These are phyloP conservation scores for Cardamine resedifolia DNA, from an alignment of 345 rosid genomes.

Conservation along the genomic window DNA sequence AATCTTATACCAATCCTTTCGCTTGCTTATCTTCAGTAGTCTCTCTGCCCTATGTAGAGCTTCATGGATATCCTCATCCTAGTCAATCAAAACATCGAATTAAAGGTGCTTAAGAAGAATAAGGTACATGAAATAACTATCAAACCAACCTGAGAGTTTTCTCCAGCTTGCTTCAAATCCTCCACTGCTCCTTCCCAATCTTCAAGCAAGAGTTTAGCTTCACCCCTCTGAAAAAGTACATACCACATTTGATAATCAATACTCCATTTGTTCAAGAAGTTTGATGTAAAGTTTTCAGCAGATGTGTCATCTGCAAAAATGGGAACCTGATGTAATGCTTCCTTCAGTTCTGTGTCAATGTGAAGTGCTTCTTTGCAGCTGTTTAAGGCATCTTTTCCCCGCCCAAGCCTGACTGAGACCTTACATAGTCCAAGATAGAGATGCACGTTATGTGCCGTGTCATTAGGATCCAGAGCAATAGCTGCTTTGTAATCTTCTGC, in stretches of 20 bases:
- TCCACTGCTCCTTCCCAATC: slow-evolving; percentile 99
- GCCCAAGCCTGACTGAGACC: slow-evolving; percentile 84
- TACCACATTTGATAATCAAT: background rate
- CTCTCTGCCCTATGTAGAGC: slow-evolving; percentile 84
- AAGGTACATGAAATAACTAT: background rate
- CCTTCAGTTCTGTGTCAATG: slow-evolving; percentile 72
- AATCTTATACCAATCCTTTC: slow-evolving; percentile 96
- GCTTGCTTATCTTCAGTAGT: slow-evolving; percentile 89
- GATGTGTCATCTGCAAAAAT: background rate
- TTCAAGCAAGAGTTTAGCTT: slow-evolving; percentile 89
- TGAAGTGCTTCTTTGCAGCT: slow-evolving; percentile 80
- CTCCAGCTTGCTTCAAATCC: slow-evolving; percentile 82
- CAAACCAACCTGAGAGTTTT: slow-evolving; percentile 70
- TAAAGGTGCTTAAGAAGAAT: background rate
- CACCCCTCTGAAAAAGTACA: slow-evolving; percentile 61
- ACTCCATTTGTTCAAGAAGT: background rate
- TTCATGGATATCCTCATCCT: slow-evolving; percentile 86
- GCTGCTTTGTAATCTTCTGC: slow-evolving; percentile 86
- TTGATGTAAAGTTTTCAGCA: background rate
- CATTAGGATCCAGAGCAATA: slow-evolving; percentile 82
- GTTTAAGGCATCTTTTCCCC: slow-evolving; percentile 85
- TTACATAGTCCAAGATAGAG: slow-evolving; percentile 92
- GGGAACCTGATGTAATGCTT: slow-evolving; percentile 85
- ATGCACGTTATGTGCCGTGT: slow-evolving; percentile 77
- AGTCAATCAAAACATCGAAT: background rate